Evolutionary conservation across 2,329 filamentous ascomycete genomes (phyloP), one percentile per base, ranked within the genome.

Genomic region (Fusarium keratoplasticum): DNA sequence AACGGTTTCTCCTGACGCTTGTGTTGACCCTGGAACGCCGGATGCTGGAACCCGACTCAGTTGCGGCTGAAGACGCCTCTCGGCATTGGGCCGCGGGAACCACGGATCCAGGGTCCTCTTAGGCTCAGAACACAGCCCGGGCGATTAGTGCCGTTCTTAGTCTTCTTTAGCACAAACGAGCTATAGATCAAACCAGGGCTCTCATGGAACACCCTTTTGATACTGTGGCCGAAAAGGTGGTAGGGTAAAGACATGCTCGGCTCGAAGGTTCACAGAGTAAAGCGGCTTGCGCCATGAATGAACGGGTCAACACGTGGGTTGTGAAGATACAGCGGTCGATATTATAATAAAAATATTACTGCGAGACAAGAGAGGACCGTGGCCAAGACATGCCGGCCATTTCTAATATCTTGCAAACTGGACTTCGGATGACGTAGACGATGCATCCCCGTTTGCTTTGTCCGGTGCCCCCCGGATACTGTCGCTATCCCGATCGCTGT

Each of bases 391-490:
- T 40, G 36, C 36, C 40, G 8, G 40, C 20, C 2, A 40, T 10
- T 20, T 3, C 20, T 47, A 47, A 47, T 25, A 74, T 33, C 63
- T 76, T 14, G 75, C 75, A 31, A 77, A 77, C 16, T 77, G 75
- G 2, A 77, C 52, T 20, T 77, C 74, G 1, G 74, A 77, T 16
- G 75, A 76, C 11, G 60, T 72, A 8, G 75, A 75, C 0, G 75
- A 77, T 31, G 72, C 74, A 22, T 67, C 67, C 1, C 74, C 74
- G 5, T 66, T 62, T 22, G 50, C 59, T 4, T 74, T 70, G 6
- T 64, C 60, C 18, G 35, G 55, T 8, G 29, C 16, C 18, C 59
- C 72, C 0, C 66, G 70, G 2, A 70, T 10, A 18, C 72, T 74
- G 2, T 58, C 62, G 14, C 64, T 69, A 0, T 52, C 64, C 0